These are phyloP conservation scores for Paraglomus occultum DNA, from an alignment of 192 early-diverging fungal species.

Conservation along the genomic window DNA sequence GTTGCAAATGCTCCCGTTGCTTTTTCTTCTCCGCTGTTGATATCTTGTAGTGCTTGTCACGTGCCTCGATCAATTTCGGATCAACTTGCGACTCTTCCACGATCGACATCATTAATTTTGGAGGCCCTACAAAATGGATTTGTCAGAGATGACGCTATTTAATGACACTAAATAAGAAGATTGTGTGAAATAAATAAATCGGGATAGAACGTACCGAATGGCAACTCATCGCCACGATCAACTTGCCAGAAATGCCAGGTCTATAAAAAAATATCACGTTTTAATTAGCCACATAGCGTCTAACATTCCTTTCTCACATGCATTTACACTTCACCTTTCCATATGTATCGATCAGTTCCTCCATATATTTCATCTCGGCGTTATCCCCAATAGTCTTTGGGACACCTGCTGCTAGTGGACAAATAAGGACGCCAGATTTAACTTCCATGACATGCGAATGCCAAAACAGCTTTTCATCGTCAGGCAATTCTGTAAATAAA, in stretches of 20 bases:
- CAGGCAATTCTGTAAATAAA: slow-evolving; percentile 32
- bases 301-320: neutral
- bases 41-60: slow-evolving; percentile 34
- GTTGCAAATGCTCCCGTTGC: slow-evolving; percentile 3
- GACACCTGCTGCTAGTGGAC: slow-evolving; percentile 35
- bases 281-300: neutral
- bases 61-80: slow-evolving; percentile 25
- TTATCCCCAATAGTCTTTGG: slow-evolving; percentile 31
- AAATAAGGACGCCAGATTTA: slow-evolving; percentile 41
- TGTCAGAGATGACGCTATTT: neutral
- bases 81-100: slow-evolving; percentile 44
- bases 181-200: neutral
- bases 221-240: slow-evolving; percentile 44
- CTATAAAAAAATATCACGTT: slow-evolving; percentile 19
- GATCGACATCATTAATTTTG: slow-evolving; percentile 46
- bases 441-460: slow-evolving; percentile 60
- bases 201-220: slow-evolving; percentile 28
- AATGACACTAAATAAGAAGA: neutral
- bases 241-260: slow-evolving; percentile 55
- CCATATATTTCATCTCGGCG: slow-evolving; percentile 37
- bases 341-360: slow-evolving; percentile 41
- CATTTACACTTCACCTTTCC: slow-evolving; percentile 31
- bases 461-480: slow-evolving; percentile 55
- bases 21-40: slow-evolving; percentile 29
- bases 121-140: slow-evolving; percentile 36